These are phyloP conservation scores for Hansenula lynferdii DNA, from an alignment of 1,139 yeast genomes.

Conservation along the genomic window DNA sequence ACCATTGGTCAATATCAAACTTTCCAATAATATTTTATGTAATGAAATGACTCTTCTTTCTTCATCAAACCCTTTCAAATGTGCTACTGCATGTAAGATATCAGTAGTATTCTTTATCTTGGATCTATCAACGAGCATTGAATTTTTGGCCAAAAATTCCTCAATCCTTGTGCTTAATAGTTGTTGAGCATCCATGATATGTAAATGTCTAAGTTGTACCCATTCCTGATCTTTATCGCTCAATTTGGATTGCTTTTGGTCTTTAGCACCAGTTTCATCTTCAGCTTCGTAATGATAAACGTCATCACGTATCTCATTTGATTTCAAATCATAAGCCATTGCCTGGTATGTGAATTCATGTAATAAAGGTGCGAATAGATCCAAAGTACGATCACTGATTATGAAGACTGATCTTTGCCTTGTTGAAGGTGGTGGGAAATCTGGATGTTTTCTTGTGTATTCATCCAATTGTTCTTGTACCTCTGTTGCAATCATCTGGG, in stretches of 20 bases:
- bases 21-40: slow-evolving; percentile 58
- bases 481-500: slow-evolving; percentile 68
- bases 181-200: slow-evolving; percentile 74
- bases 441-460: slow-evolving; percentile 63
- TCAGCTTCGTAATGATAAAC: slow-evolving; percentile 58
- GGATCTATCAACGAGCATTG: slow-evolving; percentile 58
- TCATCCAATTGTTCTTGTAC: slow-evolving; percentile 71
- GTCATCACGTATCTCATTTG: slow-evolving; percentile 40
- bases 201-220: slow-evolving; percentile 68
- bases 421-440: slow-evolving; percentile 50
- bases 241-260: slow-evolving; percentile 39
- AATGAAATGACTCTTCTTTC: slow-evolving; percentile 57
- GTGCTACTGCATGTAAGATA: slow-evolving; percentile 61
- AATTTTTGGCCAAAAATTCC: slow-evolving; percentile 69
- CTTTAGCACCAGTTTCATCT: slow-evolving; percentile 52
- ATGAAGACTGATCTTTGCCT: slow-evolving; percentile 71
- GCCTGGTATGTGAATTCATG: slow-evolving; percentile 96
- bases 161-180: slow-evolving; percentile 54
- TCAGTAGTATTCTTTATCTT: slow-evolving; percentile 58
- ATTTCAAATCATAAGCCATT: slow-evolving; percentile 68
- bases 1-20: slow-evolving; percentile 48
- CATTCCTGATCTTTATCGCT: slow-evolving; percentile 73
- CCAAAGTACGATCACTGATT: slow-evolving; percentile 79
- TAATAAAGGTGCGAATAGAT: slow-evolving; percentile 75
- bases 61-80: slow-evolving; percentile 61